Evolutionary conservation across 345 rosid genomes (phyloP).

Genomic region (Bretschneidera sinensis): DNA sequence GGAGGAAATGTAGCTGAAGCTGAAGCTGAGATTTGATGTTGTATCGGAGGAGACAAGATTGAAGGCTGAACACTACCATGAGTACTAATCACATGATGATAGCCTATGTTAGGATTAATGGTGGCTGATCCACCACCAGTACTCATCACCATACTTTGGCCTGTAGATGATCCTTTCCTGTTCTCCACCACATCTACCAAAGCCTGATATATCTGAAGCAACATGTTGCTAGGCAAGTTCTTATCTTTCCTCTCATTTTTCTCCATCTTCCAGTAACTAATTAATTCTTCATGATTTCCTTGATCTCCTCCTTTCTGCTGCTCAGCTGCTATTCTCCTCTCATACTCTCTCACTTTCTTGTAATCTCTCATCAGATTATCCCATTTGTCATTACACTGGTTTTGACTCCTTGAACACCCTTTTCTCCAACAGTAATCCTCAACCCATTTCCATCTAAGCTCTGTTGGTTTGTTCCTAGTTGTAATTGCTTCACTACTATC

Average conservation of each 20-base stretch:
- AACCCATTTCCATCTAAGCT: conserved; percentile 95
- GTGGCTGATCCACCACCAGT: conserved; percentile 12
- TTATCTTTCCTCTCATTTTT: conserved; percentile 73
- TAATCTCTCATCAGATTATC: conserved; percentile 95
- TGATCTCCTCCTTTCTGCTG: conserved; percentile 17
- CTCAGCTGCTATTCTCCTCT: conserved; percentile 29
- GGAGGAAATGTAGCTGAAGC: conserved; percentile 8
- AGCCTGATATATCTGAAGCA: conserved; percentile 60
- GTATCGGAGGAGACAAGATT: conserved; percentile 28
- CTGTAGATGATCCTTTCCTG: conserved; percentile 28
- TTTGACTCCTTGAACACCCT: conserved; percentile 78
- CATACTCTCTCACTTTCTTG: conserved; percentile 80
- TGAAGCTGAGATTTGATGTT: conserved; percentile 29
- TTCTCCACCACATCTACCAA: conserved; percentile 68
- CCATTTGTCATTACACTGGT: conserved; percentile 98
- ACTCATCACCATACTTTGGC: conserved; percentile 13
- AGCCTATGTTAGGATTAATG: conserved; percentile 14
- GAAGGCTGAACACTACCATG: conserved; percentile 25
- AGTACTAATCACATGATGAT: neutral
- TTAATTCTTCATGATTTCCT: conserved; percentile 23
- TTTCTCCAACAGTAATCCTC: conserved; percentile 83
- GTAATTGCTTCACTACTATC: conserved; percentile 25
- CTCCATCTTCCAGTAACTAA: conserved; percentile 74
- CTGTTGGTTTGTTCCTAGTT: conserved; percentile 50
- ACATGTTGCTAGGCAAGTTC: conserved; percentile 74